Evolutionary conservation across 2,329 filamentous ascomycete species (phyloP).

Genomic region (Gremmenia infestans): DNA sequence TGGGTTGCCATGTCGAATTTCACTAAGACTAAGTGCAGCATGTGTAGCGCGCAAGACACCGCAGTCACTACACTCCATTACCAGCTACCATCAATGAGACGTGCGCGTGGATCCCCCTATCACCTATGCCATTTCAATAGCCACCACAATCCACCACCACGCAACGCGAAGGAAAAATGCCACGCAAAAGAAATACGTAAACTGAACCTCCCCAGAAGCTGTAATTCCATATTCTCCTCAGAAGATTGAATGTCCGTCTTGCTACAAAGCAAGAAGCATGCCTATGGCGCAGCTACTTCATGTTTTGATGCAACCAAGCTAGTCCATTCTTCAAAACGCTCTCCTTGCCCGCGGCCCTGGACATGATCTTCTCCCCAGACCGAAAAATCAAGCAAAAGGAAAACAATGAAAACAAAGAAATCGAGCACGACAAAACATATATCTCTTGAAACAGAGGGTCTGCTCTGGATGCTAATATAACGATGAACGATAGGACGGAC

Average conservation of each 20-base stretch:
- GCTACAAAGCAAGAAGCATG: conserved; percentile 1
- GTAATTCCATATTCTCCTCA: conserved; percentile 21
- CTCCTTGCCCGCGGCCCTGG: conserved; percentile 20
- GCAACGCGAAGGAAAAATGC: conserved; percentile 16
- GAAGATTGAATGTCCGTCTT: conserved; percentile 9
- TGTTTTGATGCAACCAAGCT: conserved; percentile 2
- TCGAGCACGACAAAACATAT: conserved; percentile 20
- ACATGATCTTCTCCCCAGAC: conserved; percentile 22
- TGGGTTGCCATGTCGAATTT: background rate
- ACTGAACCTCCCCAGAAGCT: conserved; percentile 31
- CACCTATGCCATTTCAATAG: background rate
- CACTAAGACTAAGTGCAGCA: background rate
- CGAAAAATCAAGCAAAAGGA: conserved; percentile 10
- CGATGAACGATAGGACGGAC: conserved; percentile 14
- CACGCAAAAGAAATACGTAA: conserved; percentile 16
- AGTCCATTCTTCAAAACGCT: background rate
- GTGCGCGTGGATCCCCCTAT: conserved; percentile 2
- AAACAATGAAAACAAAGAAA: conserved; percentile 24
- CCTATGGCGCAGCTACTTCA: background rate
- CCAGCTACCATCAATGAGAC: background rate
- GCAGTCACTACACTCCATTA: background rate
- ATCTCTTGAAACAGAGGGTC: conserved; percentile 24
- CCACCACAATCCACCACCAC: background rate
- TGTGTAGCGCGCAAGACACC: background rate
- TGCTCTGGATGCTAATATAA: conserved; percentile 24